These are phyloP conservation scores for Primulina tabacum DNA, from an alignment of 257 asterid genomes.

Conservation along the genomic window DNA sequence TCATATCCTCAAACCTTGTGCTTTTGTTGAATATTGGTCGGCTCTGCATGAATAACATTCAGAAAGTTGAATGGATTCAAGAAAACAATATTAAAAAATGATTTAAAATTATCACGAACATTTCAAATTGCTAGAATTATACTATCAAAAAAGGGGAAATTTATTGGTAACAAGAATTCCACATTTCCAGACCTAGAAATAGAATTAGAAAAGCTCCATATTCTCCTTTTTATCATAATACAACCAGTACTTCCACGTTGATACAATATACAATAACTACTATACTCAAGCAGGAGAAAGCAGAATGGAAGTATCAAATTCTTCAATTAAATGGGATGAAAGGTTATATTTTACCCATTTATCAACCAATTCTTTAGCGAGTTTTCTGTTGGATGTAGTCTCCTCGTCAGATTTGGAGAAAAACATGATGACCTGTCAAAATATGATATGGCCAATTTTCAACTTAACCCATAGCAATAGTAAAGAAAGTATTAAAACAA, in stretches of 20 bases:
- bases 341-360: conserved; percentile 68
- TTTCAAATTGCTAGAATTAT: background rate
- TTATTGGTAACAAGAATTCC: background rate
- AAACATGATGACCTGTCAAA: conserved; percentile 87
- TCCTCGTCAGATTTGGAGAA: conserved; percentile 92
- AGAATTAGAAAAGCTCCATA: no score
- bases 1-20: conserved; percentile 97
- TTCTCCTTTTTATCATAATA: background rate
- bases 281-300: background rate
- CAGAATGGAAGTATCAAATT: background rate
- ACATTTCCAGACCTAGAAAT: background rate
- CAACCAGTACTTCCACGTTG: background rate
- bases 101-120: background rate
- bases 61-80: background rate
- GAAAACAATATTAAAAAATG: background rate
- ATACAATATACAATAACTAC: background rate
- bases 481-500: background rate
- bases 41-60: conserved; percentile 35
- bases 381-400: conserved; percentile 81
- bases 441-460: conserved; percentile 15
- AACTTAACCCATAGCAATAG: conserved; percentile 8
- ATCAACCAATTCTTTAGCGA: conserved; percentile 96
- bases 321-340: conserved; percentile 5
- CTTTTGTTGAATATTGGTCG: conserved; percentile 81
- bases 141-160: background rate